These are phyloP conservation scores for Endogone sp. DNA, from an alignment of 192 early-diverging fungal species.

Conservation along the genomic window DNA sequence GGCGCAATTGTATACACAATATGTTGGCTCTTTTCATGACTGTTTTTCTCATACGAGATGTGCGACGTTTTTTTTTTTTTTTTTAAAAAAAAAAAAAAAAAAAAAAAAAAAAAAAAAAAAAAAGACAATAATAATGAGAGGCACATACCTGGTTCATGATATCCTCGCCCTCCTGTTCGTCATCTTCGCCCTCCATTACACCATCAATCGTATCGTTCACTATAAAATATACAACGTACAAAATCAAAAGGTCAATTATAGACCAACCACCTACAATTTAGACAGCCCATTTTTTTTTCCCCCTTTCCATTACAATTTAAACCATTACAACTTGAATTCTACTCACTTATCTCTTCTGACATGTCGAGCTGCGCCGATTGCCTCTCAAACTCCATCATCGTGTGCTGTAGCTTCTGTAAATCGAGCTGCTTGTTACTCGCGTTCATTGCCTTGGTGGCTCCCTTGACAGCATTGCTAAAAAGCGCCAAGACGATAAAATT, in stretches of 20 bases:
- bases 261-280: too few relatives aligned
- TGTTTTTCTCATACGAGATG: too few relatives aligned
- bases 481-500: background rate
- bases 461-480: conserved; percentile 22
- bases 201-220: conserved; percentile 30
- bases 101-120: too few relatives aligned
- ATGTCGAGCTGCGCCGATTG: conserved; percentile 28
- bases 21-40: too few relatives aligned
- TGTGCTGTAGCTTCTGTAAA: conserved; percentile 21
- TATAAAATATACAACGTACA: background rate
- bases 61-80: too few relatives aligned
- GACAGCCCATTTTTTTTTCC: too few relatives aligned
- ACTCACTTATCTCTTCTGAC: conserved; percentile 36
- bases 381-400: conserved; percentile 24
- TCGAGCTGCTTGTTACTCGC: conserved; percentile 20
- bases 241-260: background rate
- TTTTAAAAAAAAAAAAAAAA: too few relatives aligned
- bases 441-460: conserved; percentile 32
- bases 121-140: too few relatives aligned
- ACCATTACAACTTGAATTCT: background rate
- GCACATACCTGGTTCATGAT: conserved; percentile 32
- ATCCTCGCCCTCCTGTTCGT: conserved; percentile 30
- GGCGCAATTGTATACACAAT: too few relatives aligned
- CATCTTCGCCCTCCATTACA: conserved; percentile 24
- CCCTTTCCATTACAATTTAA: too few relatives aligned